Evolutionary conservation across 208 protist genomes (phyloP), one percentile per base, ranked within the genome.

Genomic region (Trypanosoma brucei): DNA sequence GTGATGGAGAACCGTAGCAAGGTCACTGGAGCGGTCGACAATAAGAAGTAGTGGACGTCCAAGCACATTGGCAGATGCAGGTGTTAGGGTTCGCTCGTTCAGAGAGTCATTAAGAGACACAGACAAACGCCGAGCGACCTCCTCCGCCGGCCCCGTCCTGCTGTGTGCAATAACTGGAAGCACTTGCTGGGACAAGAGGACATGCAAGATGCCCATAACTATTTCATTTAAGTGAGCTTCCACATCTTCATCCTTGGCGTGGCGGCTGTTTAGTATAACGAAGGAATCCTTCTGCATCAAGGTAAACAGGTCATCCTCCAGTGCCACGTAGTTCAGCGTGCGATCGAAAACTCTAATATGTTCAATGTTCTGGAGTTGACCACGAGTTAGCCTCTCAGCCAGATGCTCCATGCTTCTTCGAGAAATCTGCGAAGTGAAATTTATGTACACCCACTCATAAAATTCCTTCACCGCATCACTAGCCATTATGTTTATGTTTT

Each of bases 361-460:
- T 31, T 74, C 74, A 56, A 93, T 87, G 13, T 75, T 90, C 42
- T 75, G 57, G 30, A 93, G 70, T 37, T 69, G 42, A 14, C 79
- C 71, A 37, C 68, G 63, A 34, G 50, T 75, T 34, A 96, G 72
- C 55, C 68, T 56, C 56, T 84, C 71, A 34, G 91, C 88, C 46
- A 96, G 74, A 42, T 59, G 59, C 73, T 96, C 87, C 22, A 96
- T 69, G 52, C 69, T 76, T 54, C 62, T 55, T 3, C 91, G 73
- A 7, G 85, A 72, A 31, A 93, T 67, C 67, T 91, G 87, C 30
- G 85, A 78, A 2, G 79, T 93, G 68, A 94, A 95, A 74, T 95
- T 93, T 39, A 96, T 53, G 68, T 96, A 94, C 34, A 95, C 72
- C 81, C 84, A 91, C 62, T 91, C 81, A 62, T 95, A 96, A 55